phyloP scores from a whole-genome alignment of 225 moss, liverwort and hornwort species.

The Straminergon stramineum region DNA sequence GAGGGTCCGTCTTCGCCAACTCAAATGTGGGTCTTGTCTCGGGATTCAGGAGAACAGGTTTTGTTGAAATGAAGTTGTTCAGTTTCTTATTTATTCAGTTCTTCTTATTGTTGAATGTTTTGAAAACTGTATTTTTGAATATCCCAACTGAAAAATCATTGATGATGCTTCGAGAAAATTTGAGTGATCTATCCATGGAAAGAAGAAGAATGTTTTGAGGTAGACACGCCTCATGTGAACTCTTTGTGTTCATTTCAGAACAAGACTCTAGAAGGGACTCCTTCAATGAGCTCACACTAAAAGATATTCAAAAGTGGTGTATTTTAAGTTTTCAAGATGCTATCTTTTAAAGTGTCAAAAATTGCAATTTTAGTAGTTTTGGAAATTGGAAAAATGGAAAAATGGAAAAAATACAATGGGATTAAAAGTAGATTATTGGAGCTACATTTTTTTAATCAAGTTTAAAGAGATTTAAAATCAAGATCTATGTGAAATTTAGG shows the following conservation, averaged over 20 bases:
- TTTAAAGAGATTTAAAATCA: too few species aligned
- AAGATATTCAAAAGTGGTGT: neutral
- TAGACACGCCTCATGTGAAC: neutral
- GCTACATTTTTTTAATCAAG: too few species aligned
- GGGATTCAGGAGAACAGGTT: neutral
- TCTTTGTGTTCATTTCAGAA: neutral
- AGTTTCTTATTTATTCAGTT: too few species aligned
- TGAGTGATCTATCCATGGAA: neutral
- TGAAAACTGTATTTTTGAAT: neutral
- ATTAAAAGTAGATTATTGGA: too few species aligned
- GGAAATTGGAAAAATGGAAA: too few species aligned
- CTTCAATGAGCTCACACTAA: neutral
- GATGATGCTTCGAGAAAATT: neutral
- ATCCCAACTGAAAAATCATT: neutral
- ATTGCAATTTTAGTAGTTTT: too few species aligned
- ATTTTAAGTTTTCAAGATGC: neutral
- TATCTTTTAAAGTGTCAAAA: too few species aligned
- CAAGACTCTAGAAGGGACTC: neutral
- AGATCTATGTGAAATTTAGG: too few species aligned
- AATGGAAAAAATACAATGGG: too few species aligned
- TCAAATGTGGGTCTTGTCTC: neutral
- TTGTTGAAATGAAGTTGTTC: neutral
- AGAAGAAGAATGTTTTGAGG: neutral
- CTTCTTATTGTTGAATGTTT: neutral
- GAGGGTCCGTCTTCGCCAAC: neutral